Percentiles rank a stretch among this genome's conserved stretches.
Conservation (phyloP, 345 rosid species). For the Isatis tinctoria region DNA sequence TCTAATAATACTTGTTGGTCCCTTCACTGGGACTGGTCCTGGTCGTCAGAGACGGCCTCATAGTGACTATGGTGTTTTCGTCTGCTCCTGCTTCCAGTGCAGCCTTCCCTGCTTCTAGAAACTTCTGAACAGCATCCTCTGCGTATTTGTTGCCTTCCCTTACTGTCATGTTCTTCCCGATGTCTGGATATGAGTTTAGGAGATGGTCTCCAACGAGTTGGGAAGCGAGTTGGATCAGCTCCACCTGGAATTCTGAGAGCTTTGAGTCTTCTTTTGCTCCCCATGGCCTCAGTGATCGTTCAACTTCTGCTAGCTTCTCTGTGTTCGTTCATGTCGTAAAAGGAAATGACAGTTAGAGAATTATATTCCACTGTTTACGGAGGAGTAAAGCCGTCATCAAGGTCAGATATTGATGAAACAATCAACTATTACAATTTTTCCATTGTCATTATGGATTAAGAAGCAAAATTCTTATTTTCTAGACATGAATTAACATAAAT, state of each 20-base stretch:
- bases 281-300: slow-evolving; percentile 51
- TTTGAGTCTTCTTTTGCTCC: slow-evolving; percentile 72
- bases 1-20: slow-evolving; percentile 11
- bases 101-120: slow-evolving; percentile 87
- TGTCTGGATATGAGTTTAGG: slow-evolving; percentile 71
- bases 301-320: slow-evolving; percentile 80
- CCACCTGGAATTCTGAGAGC: slow-evolving; percentile 91
- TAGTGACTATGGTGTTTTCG: slow-evolving; percentile 79
- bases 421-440: neutral
- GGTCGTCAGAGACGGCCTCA: slow-evolving; percentile 84
- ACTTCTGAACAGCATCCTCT: slow-evolving; percentile 82
- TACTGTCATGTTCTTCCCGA: slow-evolving; percentile 85
- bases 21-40: slow-evolving; percentile 22
- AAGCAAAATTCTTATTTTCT: neutral
- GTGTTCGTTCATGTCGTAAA: slow-evolving; percentile 11
- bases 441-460: neutral
- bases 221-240: slow-evolving; percentile 92
- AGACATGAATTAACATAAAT: neutral
- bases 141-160: slow-evolving; percentile 81
- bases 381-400: neutral
- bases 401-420: neutral
- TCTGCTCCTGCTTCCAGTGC: slow-evolving; percentile 94
- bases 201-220: slow-evolving; percentile 92
- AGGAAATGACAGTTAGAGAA: neutral
- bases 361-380: neutral